Percentiles rank a stretch among this genome's conserved stretches.
Evolutionary conservation across 169 alveolate genomes (phyloP).

Genomic region (Plasmodium berghei): DNA sequence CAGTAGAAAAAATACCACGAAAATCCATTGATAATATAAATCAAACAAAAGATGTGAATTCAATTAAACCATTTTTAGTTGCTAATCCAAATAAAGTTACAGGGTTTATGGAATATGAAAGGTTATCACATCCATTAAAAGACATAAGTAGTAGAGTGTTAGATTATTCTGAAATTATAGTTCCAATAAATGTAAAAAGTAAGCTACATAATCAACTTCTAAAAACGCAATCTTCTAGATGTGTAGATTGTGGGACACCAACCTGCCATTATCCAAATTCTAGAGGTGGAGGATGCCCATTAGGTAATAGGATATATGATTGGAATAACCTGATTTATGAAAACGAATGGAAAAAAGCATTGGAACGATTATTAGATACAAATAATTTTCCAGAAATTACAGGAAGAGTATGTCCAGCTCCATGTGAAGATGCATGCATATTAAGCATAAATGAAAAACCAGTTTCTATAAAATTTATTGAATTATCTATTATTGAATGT

Average conservation of each 20-base stretch:
- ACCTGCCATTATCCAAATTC: slow-evolving; percentile 82
- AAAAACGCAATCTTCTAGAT: slow-evolving; percentile 83
- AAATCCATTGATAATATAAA: not conserved
- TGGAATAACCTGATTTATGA: slow-evolving; percentile 83
- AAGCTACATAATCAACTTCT: slow-evolving; percentile 70
- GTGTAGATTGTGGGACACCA: slow-evolving; percentile 87
- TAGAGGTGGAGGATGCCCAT: slow-evolving; percentile 86
- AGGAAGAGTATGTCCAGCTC: slow-evolving; percentile 85
- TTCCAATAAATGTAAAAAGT: slow-evolving; percentile 72
- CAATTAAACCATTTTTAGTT: slow-evolving; percentile 68
- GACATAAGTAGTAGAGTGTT: slow-evolving; percentile 73
- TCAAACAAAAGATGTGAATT: not conserved
- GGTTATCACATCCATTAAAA: slow-evolving; percentile 74
- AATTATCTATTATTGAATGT: slow-evolving; percentile 81
- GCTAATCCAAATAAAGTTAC: slow-evolving; percentile 76
- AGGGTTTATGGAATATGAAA: slow-evolving; percentile 76
- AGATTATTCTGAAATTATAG: slow-evolving; percentile 76
- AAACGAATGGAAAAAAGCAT: slow-evolving; percentile 83
- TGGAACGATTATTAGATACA: slow-evolving; percentile 82
- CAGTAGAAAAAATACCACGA: not conserved
- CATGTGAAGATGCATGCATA: slow-evolving; percentile 85
- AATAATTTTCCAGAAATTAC: slow-evolving; percentile 87
- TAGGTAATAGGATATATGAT: slow-evolving; percentile 83
- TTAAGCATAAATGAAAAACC: slow-evolving; percentile 83
- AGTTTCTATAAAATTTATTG: slow-evolving; percentile 84